phyloP scores from a whole-genome alignment of 106 monocot species.

The Chionographis japonica region DNA sequence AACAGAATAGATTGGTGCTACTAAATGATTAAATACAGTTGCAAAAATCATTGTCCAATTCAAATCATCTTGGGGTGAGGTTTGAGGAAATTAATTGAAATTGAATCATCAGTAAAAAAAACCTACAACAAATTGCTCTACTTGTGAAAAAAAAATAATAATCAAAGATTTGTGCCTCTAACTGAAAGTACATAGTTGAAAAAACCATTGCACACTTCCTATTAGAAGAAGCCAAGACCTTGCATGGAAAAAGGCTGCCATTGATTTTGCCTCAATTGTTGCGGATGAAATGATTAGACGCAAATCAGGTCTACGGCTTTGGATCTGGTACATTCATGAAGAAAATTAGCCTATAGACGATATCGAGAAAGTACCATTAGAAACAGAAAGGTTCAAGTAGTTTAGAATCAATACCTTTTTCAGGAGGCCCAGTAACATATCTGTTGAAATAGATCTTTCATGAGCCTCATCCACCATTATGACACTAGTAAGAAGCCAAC shows the following conservation, averaged over 20 bases:
- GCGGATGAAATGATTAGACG: constrained; percentile 96
- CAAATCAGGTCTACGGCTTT: constrained; percentile 84
- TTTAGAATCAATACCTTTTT: constrained; percentile 59
- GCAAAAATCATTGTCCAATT: no score
- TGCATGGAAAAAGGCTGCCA: constrained; percentile 71
- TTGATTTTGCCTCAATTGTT: constrained; percentile 95
- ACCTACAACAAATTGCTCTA: no score
- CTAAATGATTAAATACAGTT: no score
- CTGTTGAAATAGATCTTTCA: constrained; percentile 94
- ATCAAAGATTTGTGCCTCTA: no score
- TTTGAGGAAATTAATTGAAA: no score
- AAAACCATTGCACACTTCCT: not conserved
- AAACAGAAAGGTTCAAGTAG: not conserved
- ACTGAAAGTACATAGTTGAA: not conserved
- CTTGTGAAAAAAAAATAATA: no score
- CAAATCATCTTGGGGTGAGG: no score
- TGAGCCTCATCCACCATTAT: constrained; percentile 99
- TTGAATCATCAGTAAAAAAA: no score
- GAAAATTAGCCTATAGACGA: constrained; percentile 2
- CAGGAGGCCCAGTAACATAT: constrained; percentile 84
- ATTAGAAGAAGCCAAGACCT: constrained; percentile 35
- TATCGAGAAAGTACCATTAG: not conserved
- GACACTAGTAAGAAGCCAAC: constrained; percentile 42
- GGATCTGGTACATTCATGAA: constrained; percentile 49
- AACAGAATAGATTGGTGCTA: no score